Evolutionary conservation across 768 basidiomycete genomes (phyloP), one percentile per base, ranked within the genome.

Genomic region (Amylocystis lapponica): DNA sequence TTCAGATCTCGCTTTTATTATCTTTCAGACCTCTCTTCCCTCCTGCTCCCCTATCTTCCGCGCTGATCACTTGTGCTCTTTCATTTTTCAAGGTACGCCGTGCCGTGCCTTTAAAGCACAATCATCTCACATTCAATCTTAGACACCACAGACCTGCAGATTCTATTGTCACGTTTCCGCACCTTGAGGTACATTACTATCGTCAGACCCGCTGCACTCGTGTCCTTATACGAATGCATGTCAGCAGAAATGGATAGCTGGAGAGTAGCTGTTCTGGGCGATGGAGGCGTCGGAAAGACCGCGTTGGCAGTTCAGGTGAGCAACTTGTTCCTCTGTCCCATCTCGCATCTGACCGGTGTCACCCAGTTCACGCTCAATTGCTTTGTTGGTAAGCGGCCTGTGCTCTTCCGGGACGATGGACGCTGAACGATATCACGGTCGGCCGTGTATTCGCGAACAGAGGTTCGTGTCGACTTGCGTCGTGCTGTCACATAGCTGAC

Each of bases 271-370:
- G 90, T 96, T 53, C 78, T 96, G 46, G 93, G 93, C 52, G 93
- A 97, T 69, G 93, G 93, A 67, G 93, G 93, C 69, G 93, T 97
- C 36, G 93, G 93, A 45, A 97, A 97, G 75, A 96, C 93, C 46
- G 93, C 93, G 29, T 67, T 97, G 58, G 92, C 93, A 52, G 92
- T 96, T 35, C 93, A 96, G 75, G 92, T 89, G 55, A 47, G 84
- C 69, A n/a, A 36, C 20, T 38, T 29, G 27, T 40, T 31, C 5
- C 8, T 26, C 36, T n/a, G 19, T 20, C 29, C 19, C 33, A 27
- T 19, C 22, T 20, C 36, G 16, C 13, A 27, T 20, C 42, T 38
- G 39, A 17, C 35, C 42, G 36, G 17, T 26, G 54, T 27, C 36
- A 37, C 16, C 27, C 52, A 96, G 93, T 97, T 96, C 61, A 94